phyloP scores from a whole-genome alignment of 129 eudicot genomes.

The Oenanthe sinensis region DNA sequence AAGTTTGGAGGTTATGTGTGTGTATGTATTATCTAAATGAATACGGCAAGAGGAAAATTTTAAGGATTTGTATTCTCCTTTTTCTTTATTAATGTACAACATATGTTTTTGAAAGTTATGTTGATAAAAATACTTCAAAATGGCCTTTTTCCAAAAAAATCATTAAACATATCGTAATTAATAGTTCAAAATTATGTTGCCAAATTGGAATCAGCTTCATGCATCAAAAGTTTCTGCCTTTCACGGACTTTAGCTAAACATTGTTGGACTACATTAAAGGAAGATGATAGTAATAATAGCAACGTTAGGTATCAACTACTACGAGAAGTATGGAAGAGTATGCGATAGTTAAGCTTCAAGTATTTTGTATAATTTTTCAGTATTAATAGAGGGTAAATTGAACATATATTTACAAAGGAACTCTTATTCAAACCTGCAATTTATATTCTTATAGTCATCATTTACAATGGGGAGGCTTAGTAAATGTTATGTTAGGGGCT shows the following conservation, averaged over 20 bases:
- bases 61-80: too few relatives aligned
- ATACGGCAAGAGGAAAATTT: too few relatives aligned
- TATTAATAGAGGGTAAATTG: too few relatives aligned
- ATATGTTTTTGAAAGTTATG: too few relatives aligned
- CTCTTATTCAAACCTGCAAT: too few relatives aligned
- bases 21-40: too few relatives aligned
- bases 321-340: conserved; percentile 51
- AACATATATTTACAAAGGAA: too few relatives aligned
- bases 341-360: conserved; percentile 15
- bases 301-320: conserved; percentile 59
- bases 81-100: too few relatives aligned
- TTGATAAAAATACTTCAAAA: not conserved
- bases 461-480: too few relatives aligned
- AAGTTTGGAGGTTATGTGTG: too few relatives aligned
- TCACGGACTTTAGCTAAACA: conserved; percentile 23
- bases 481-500: too few relatives aligned
- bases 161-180: not conserved
- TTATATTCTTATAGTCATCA: too few relatives aligned
- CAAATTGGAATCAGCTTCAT: conserved; percentile 51
- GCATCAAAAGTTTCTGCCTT: conserved; percentile 20
- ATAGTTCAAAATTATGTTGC: conserved; percentile 19
- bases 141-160: not conserved
- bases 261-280: conserved; percentile 23
- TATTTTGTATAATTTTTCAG: not conserved
- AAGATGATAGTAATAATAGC: conserved; percentile 19